Percentiles rank a stretch among this genome's conserved stretches.
phyloP scores from a whole-genome alignment of 1,139 yeast species.

The Candida dubliniensis region DNA sequence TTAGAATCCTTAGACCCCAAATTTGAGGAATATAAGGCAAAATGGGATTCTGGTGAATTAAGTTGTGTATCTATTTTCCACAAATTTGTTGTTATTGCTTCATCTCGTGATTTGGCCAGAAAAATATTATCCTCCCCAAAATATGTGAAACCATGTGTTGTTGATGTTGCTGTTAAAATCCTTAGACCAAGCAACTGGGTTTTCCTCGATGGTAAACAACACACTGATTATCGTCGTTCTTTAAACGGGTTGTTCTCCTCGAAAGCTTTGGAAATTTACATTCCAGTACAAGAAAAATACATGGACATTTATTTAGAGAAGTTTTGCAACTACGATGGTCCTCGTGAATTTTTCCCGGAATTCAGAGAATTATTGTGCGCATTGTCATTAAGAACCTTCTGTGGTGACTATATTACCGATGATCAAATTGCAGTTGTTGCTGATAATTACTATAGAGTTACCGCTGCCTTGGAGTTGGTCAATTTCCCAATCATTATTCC shows the following conservation, averaged over 20 bases:
- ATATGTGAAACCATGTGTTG: constrained; percentile 95
- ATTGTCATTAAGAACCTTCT: constrained; percentile 84
- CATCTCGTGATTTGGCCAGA: constrained; percentile 85
- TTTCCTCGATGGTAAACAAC: constrained; percentile 92
- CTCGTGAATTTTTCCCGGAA: constrained; percentile 81
- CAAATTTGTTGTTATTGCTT: constrained; percentile 94
- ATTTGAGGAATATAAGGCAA: constrained; percentile 87
- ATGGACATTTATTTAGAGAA: constrained; percentile 77
- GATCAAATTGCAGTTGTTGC: constrained; percentile 85
- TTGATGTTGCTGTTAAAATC: constrained; percentile 91
- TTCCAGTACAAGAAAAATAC: constrained; percentile 79
- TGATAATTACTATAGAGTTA: constrained; percentile 85
- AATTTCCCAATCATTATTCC: constrained; percentile 96
- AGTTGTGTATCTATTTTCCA: constrained; percentile 97
- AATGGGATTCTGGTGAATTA: constrained; percentile 93
- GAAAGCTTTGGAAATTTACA: constrained; percentile 76
- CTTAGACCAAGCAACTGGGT: constrained; percentile 97
- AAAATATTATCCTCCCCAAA: constrained; percentile 83
- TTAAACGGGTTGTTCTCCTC: constrained; percentile 86
- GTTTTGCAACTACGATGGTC: constrained; percentile 61
- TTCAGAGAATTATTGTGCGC: constrained; percentile 97
- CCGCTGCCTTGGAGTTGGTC: constrained; percentile 94
- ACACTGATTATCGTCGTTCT: constrained; percentile 87
- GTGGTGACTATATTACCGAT: constrained; percentile 92
- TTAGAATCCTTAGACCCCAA: constrained; percentile 95